Evolutionary conservation across 208 protist species (phyloP).

Genomic region (Trypanosoma scelopori): DNA sequence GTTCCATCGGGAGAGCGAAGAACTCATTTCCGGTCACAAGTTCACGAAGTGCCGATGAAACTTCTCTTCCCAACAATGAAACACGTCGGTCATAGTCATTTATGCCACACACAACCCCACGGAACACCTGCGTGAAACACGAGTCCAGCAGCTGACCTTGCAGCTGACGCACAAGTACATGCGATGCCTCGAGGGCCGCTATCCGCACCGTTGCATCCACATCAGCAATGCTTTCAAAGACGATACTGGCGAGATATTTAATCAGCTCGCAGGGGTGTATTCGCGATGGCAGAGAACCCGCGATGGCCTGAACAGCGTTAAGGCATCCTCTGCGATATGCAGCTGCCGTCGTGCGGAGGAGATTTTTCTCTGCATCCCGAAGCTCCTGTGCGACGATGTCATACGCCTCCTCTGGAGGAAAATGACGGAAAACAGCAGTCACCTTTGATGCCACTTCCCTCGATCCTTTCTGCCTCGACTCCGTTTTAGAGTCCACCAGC

Average conservation of each 20-base stretch:
- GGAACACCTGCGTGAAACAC: slow-evolving; percentile 60
- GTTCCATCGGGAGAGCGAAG: slow-evolving; percentile 32
- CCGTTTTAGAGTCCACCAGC: slow-evolving; percentile 60
- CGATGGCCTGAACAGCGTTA: slow-evolving; percentile 42
- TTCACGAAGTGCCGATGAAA: slow-evolving; percentile 59
- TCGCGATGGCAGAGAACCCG: slow-evolving; percentile 36
- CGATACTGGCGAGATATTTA: slow-evolving; percentile 29
- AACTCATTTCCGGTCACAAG: slow-evolving; percentile 37
- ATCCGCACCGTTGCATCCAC: slow-evolving; percentile 61
- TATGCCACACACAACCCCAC: slow-evolving; percentile 46
- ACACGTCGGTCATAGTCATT: slow-evolving; percentile 62
- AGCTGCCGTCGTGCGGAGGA: slow-evolving; percentile 42
- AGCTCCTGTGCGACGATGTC: slow-evolving; percentile 31
- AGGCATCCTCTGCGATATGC: slow-evolving; percentile 64
- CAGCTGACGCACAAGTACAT: slow-evolving; percentile 51
- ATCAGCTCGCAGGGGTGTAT: slow-evolving; percentile 29
- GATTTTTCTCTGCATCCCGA: slow-evolving; percentile 33
- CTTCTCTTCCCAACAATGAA: slow-evolving; percentile 51
- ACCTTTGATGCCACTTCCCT: slow-evolving; percentile 38
- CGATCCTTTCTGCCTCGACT: slow-evolving; percentile 41
- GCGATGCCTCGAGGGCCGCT: slow-evolving; percentile 63
- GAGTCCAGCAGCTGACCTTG: slow-evolving; percentile 35
- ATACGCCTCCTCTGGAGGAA: slow-evolving; percentile 44
- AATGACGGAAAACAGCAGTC: slow-evolving; percentile 47
- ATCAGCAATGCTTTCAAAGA: slow-evolving; percentile 49